Evolutionary conservation across 2,329 filamentous ascomycete genomes (phyloP).

Genomic region (Aureobasidium pullulans): DNA sequence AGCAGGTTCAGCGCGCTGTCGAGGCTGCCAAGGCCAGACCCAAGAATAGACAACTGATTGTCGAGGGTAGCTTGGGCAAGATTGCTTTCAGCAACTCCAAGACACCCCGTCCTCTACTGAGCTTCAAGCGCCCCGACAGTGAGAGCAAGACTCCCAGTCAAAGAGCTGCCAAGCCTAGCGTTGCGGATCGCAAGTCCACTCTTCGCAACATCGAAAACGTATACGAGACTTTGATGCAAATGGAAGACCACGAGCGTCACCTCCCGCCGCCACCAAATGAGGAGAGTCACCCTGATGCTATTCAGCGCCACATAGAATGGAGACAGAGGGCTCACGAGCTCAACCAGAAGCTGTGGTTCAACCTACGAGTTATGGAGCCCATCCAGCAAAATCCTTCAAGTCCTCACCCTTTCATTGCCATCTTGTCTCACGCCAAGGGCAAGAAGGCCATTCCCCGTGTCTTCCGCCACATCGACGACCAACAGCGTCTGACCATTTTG

Average conservation of each 20-base stretch:
- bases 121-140: conserved; percentile 79
- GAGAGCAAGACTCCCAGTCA: conserved; percentile 50
- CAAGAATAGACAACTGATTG: conserved; percentile 94
- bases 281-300: conserved; percentile 58
- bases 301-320: conserved; percentile 74
- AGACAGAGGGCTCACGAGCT: conserved; percentile 61
- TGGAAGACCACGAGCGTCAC: conserved; percentile 85
- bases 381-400: conserved; percentile 58
- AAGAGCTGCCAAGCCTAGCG: conserved; percentile 37
- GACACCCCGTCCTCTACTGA: conserved; percentile 88
- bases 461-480: conserved; percentile 84
- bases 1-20: conserved; percentile 94
- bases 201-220: conserved; percentile 82
- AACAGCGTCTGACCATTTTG: conserved; percentile 88
- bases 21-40: conserved; percentile 96
- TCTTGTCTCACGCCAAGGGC: conserved; percentile 89
- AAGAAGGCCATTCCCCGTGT: conserved; percentile 93
- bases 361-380: conserved; percentile 87
- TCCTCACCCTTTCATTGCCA: conserved; percentile 88
- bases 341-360: conserved; percentile 74
- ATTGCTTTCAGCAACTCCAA: conserved; percentile 99
- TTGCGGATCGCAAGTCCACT: conserved; percentile 74
- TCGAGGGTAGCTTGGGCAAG: conserved; percentile 92
- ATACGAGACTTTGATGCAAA: conserved; percentile 80
- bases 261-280: conserved; percentile 63